Base-by-base conservation (phyloP, 495 filamentous ascomycete genomes). In the Hyphodiscus hymeniophilus region DNA sequence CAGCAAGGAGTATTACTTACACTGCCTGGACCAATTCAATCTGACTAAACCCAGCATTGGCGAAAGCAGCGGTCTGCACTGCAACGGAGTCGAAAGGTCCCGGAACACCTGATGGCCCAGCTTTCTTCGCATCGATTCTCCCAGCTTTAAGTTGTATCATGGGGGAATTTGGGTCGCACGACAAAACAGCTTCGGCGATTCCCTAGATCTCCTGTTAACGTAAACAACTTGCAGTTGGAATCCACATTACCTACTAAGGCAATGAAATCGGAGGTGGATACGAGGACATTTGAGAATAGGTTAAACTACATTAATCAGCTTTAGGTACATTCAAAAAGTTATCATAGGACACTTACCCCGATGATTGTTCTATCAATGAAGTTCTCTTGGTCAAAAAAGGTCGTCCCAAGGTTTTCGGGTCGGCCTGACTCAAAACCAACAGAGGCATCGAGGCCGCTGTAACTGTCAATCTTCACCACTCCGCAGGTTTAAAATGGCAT, bases 91-190 rank as follows among this genome's bases (percentile, higher is more conserved):
- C 38, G 1, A 48, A 13, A 8, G 69, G 68, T 31, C 60, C 48
- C 7, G 70, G 70, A 1, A 72, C 68, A 16, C 70, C 69, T 11
- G 54, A 16, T 32, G 62, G 58, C 7, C 69, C 70, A 18, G 67
- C 59, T 21, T 46, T 61, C 17, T 63, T 64, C 39, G 67, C 70
- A 58, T 74, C 70, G 2, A 64, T 56, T 17, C 67, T 57, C 4
- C 70, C 70, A 45, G 50, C 64, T 26, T 59, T 58, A 21, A 69
- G 58, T 12, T 63, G 61, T 7, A 74, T 48, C 3, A 55, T 45
- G 5, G 62, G 63, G 16, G 24, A 1, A 33, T 12, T n/a, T 21
- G 31, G 22, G 7, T 38, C 42, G n/a, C n/a, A n/a, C n/a, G n/a
- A n/a, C n/a, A n/a, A n/a, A n/a, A 28, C 42, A 52, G 21, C 22